phyloP scores from a whole-genome alignment of 2,329 filamentous ascomycete species.

The Cercospora sp. region DNA sequence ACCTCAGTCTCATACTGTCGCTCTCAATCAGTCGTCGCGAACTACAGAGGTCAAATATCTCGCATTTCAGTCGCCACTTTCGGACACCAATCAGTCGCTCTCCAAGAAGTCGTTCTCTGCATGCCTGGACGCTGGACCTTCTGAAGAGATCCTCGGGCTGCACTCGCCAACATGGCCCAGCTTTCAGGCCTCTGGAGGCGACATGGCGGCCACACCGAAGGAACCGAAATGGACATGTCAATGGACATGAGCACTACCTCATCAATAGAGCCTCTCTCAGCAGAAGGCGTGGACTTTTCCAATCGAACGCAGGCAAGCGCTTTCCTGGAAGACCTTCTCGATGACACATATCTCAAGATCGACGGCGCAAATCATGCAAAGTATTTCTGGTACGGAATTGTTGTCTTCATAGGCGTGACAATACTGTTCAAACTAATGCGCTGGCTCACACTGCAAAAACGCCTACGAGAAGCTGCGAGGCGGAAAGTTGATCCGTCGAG shows the following conservation, averaged over 20 bases:
- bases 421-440: constrained; percentile 37
- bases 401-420: constrained; percentile 38
- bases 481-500: constrained; percentile 36
- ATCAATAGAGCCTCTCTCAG: constrained; percentile 32
- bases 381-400: constrained; percentile 45
- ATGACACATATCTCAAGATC: constrained; percentile 41
- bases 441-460: constrained; percentile 35
- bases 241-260: constrained; percentile 23
- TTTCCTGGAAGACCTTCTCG: constrained; percentile 41
- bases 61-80: not conserved
- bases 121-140: not conserved
- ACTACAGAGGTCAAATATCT: not conserved
- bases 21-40: not conserved
- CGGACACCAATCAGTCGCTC: not conserved
- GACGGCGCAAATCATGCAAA: constrained; percentile 41
- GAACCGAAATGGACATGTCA: constrained; percentile 27
- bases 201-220: constrained; percentile 16
- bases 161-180: constrained; percentile 3
- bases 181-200: constrained; percentile 1
- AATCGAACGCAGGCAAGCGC: constrained; percentile 40
- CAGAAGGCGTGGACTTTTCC: constrained; percentile 42
- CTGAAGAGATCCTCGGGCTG: no score
- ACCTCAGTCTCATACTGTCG: not conserved
- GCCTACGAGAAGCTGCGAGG: constrained; percentile 40
- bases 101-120: no score